Percentiles rank a stretch among this genome's conserved stretches.
Evolutionary conservation across 106 monocot genomes (phyloP).

Genomic region (Hemerocallis citrina): DNA sequence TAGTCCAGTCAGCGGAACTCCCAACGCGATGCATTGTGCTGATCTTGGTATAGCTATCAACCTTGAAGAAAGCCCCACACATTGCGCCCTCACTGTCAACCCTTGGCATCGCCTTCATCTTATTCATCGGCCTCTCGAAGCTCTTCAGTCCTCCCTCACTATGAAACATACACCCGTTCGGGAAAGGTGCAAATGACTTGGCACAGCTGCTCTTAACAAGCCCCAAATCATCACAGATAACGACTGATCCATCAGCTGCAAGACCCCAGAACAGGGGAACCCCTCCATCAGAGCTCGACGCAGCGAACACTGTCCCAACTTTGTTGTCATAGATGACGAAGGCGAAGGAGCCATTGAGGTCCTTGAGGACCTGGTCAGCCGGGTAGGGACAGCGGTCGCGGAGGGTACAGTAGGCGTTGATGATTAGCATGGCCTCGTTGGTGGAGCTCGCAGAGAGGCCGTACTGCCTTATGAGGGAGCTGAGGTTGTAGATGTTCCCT

Average conservation of each 20-base stretch:
- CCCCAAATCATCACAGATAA: conserved; percentile 67
- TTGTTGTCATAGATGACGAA: conserved; percentile 78
- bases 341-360: conserved; percentile 65
- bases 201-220: conserved; percentile 67
- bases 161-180: conserved; percentile 97
- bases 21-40: conserved; percentile 90
- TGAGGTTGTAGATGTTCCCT: conserved; percentile 67
- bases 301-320: conserved; percentile 57
- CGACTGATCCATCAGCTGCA: conserved; percentile 73
- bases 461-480: conserved; percentile 75
- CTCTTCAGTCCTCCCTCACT: conserved; percentile 87
- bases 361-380: conserved; percentile 92
- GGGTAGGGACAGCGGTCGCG: conserved; percentile 95
- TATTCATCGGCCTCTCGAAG: conserved; percentile 95
- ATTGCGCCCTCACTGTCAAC: conserved; percentile 98
- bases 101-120: conserved; percentile 92
- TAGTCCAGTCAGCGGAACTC: conserved; percentile 68
- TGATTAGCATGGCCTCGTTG: conserved; percentile 75
- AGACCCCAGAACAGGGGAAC: conserved; percentile 79
- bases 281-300: conserved; percentile 63
- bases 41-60: conserved; percentile 67
- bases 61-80: conserved; percentile 90
- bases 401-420: conserved; percentile 94
- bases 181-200: conserved; percentile 92
- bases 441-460: conserved; percentile 51